phyloP scores from a whole-genome alignment of 306 rosid genomes.

The Lupinus albus region DNA sequence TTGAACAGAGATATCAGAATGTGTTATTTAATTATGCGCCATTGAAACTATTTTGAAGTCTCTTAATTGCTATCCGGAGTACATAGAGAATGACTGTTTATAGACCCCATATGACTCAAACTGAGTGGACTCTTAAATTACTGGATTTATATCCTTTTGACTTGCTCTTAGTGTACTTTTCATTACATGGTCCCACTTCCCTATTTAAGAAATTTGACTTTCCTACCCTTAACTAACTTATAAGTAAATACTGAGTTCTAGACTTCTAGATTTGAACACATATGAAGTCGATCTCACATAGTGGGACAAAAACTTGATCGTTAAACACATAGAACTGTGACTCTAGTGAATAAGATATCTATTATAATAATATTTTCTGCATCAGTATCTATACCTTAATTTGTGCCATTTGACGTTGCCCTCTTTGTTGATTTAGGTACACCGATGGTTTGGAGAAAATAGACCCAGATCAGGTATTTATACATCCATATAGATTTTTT shows the following conservation, averaged over 20 bases:
- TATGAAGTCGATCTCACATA: no score
- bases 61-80: neutral
- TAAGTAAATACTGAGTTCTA: neutral
- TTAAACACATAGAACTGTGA: neutral
- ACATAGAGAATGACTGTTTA: neutral
- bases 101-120: neutral
- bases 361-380: neutral
- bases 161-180: neutral
- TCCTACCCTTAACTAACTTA: neutral
- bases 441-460: conserved; percentile 84
- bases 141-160: no score
- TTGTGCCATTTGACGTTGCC: conserved; percentile 29
- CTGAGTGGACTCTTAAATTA: neutral
- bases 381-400: neutral
- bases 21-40: neutral
- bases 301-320: no score
- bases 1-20: neutral
- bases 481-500: conserved; percentile 21
- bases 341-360: neutral
- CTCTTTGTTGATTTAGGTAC: conserved; percentile 69
- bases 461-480: conserved; percentile 77
- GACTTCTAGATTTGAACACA: no score
- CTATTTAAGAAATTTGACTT: no score
- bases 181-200: neutral
- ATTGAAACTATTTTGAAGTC: neutral